These are phyloP conservation scores for Aureobasidium musti DNA, from an alignment of 2,329 filamentous ascomycete genomes.

Conservation along the genomic window DNA sequence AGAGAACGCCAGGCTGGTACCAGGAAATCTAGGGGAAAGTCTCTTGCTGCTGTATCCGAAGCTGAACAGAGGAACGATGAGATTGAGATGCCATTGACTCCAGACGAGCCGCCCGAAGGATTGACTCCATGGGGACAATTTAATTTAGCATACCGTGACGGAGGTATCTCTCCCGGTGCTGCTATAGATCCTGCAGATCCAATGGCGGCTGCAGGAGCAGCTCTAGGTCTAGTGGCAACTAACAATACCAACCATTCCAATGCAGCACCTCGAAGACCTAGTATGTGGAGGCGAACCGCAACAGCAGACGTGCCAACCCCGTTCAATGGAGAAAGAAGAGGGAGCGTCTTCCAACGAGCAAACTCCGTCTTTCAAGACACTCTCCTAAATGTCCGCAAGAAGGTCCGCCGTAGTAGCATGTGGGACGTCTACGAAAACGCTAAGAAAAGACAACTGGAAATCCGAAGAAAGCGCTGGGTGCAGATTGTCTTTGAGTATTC, in stretches of 20 bases:
- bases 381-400: not conserved
- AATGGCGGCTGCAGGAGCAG: slow-evolving; percentile 1
- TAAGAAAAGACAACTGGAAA: slow-evolving; percentile 32
- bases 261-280: not conserved
- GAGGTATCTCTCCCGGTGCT: slow-evolving; percentile 15
- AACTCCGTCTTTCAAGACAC: slow-evolving; percentile 25
- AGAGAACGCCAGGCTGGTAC: slow-evolving; percentile 13
- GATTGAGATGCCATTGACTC: not conserved
- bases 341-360: slow-evolving; percentile 20
- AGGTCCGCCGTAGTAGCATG: slow-evolving; percentile 31
- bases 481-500: slow-evolving; percentile 46
- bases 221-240: not conserved
- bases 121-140: slow-evolving; percentile 4
- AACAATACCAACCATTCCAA: not conserved
- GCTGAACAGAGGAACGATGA: not conserved
- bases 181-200: slow-evolving; percentile 3
- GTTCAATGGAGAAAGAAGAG: slow-evolving; percentile 3
- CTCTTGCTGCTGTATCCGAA: slow-evolving; percentile 22
- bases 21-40: slow-evolving; percentile 6
- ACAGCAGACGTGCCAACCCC: not conserved
- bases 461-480: slow-evolving; percentile 40
- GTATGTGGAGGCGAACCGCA: slow-evolving; percentile 3
- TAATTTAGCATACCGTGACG: not conserved
- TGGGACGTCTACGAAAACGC: slow-evolving; percentile 36
- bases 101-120: not conserved